Evolutionary conservation across 441 rosid species (phyloP).

Genomic region (Pelargonium fulgidum): DNA sequence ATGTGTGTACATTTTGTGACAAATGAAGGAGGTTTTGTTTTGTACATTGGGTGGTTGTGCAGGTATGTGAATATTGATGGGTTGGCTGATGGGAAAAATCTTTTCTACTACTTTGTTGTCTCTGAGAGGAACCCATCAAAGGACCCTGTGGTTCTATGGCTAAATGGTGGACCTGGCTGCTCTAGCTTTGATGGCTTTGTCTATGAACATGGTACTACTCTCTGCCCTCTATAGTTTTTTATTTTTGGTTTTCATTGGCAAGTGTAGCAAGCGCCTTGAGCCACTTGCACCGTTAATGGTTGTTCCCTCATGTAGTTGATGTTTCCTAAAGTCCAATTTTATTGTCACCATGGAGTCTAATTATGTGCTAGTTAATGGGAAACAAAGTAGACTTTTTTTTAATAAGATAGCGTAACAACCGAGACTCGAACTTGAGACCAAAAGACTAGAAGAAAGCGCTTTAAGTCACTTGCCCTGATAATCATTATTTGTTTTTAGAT

Average conservation of each 20-base stretch:
- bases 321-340: no score
- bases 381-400: no score
- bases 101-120: constrained; percentile 48
- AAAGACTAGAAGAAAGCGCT: no score
- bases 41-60: neutral
- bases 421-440: no score
- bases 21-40: neutral
- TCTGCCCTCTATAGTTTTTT: neutral
- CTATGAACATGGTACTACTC: constrained; percentile 71
- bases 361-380: no score
- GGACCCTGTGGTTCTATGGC: constrained; percentile 59
- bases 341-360: no score
- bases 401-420: no score
- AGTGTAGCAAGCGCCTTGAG: no score
- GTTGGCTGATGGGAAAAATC: constrained; percentile 27
- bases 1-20: neutral
- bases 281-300: no score
- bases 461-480: no score
- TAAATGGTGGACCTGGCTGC: constrained; percentile 71
- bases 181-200: constrained; percentile 66
- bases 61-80: constrained; percentile 39
- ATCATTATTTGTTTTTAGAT: no score
- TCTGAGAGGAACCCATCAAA: constrained; percentile 43
- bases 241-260: neutral
- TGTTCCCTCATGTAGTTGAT: no score